phyloP scores from a whole-genome alignment of 345 rosid genomes.

The Turritis glabra region DNA sequence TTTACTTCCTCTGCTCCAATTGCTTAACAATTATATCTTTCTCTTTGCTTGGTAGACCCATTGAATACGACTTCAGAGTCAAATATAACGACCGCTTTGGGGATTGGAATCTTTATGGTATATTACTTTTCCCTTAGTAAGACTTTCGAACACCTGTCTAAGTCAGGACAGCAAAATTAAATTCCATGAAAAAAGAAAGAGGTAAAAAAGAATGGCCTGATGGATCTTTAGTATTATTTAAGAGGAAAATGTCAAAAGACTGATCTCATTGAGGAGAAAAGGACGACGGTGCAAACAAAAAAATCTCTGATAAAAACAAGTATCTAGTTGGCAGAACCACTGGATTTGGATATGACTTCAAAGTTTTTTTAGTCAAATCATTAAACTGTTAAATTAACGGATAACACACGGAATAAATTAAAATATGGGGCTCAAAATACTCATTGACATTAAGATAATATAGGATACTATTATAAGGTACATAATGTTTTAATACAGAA shows the following conservation, averaged over 20 bases:
- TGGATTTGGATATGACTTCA: conserved; percentile 7
- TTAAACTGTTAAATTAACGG: neutral
- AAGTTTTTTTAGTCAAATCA: conserved; percentile 9
- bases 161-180: conserved; percentile 22
- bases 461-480: neutral
- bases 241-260: conserved; percentile 19
- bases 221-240: neutral
- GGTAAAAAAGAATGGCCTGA: neutral
- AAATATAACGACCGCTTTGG: conserved; percentile 11
- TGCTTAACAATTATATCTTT: conserved; percentile 2
- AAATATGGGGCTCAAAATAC: conserved; percentile 1
- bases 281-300: conserved; percentile 1
- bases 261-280: neutral
- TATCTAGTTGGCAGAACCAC: conserved; percentile 1
- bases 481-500: neutral
- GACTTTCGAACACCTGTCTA: conserved; percentile 28
- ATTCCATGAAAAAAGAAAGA: neutral
- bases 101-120: conserved; percentile 13
- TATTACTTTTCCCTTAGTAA: neutral
- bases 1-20: neutral
- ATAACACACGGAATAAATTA: neutral
- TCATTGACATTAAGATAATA: conserved; percentile 10
- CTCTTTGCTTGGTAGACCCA: conserved; percentile 20
- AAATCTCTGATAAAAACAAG: neutral
- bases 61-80: conserved; percentile 11